These are phyloP conservation scores for Pseudogymnoascus pannorum DNA, from an alignment of 2,329 filamentous ascomycete species.

Conservation along the genomic window DNA sequence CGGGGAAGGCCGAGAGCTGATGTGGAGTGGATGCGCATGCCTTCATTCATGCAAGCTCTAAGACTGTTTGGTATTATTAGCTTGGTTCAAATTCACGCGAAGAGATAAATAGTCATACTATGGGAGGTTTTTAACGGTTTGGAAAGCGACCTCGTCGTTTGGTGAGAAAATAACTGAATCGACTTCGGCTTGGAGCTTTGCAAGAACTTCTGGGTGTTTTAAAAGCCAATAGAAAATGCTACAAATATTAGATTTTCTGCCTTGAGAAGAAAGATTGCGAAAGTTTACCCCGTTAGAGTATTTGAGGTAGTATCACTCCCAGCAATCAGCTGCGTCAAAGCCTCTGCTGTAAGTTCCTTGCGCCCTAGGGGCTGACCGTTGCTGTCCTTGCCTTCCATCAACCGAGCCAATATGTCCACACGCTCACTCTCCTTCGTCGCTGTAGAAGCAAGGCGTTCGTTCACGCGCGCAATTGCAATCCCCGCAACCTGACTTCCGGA, in stretches of 20 bases:
- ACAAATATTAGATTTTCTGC: constrained; percentile 39
- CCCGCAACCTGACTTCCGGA: constrained; percentile 74
- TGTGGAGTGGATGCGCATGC: constrained; percentile 75
- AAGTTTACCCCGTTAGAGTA: constrained; percentile 37
- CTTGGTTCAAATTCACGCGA: background rate
- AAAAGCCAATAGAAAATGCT: constrained; percentile 71
- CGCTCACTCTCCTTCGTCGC: constrained; percentile 57
- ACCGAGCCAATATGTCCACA: constrained; percentile 67
- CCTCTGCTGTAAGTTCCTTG: constrained; percentile 76
- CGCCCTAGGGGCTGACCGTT: constrained; percentile 66
- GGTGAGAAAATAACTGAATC: constrained; percentile 56
- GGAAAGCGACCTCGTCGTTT: constrained; percentile 58
- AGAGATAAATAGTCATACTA: constrained; percentile 58
- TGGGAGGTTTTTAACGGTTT: constrained; percentile 63
- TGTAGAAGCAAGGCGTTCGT: constrained; percentile 55
- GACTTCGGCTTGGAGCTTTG: constrained; percentile 64
- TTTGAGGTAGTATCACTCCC: constrained; percentile 69
- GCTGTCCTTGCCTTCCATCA: constrained; percentile 81
- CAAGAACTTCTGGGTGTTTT: constrained; percentile 58
- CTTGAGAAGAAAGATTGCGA: background rate
- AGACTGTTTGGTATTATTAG: background rate
- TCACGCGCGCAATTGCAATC: constrained; percentile 76
- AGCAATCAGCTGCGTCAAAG: constrained; percentile 76
- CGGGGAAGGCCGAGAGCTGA: constrained; percentile 77
- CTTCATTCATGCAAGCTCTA: constrained; percentile 55